phyloP scores from a whole-genome alignment of 1,284 basidiomycete species.

The Apiotrichum gracile region DNA sequence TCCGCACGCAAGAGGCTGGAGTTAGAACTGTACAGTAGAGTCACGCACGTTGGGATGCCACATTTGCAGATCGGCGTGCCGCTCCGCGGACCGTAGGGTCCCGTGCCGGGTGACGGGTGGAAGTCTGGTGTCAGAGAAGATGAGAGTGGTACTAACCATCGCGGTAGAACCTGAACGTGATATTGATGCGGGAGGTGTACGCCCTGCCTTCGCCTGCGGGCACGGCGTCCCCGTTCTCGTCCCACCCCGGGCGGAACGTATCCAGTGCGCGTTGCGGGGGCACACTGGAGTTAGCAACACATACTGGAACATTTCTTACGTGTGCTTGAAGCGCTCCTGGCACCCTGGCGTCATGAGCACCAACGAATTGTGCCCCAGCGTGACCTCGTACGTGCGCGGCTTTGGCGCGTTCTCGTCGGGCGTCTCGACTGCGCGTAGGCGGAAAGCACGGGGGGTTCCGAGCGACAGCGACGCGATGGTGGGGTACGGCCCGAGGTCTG shows the following conservation, averaged over 20 bases:
- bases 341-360: slow-evolving; percentile 88
- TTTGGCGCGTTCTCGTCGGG: slow-evolving; percentile 48
- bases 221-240: slow-evolving; percentile 22
- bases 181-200: slow-evolving; percentile 73
- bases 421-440: slow-evolving; percentile 53
- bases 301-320: slow-evolving; percentile 22
- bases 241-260: slow-evolving; percentile 60
- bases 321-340: slow-evolving; percentile 78
- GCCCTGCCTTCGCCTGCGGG: slow-evolving; percentile 34
- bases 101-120: slow-evolving; percentile 50
- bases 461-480: slow-evolving; percentile 90
- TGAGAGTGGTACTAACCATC: slow-evolving; percentile 21
- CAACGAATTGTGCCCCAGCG: slow-evolving; percentile 76
- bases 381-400: slow-evolving; percentile 73
- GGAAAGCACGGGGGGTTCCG: slow-evolving; percentile 70
- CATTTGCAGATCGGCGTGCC: slow-evolving; percentile 63
- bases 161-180: slow-evolving; percentile 63
- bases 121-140: slow-evolving; percentile 61
- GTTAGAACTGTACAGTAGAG: neutral
- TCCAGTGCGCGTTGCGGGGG: slow-evolving; percentile 72
- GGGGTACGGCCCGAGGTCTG: slow-evolving; percentile 78
- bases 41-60: slow-evolving; percentile 58
- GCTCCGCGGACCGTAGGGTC: slow-evolving; percentile 21
- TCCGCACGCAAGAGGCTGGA: slow-evolving; percentile 45
- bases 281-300: slow-evolving; percentile 44